These are phyloP conservation scores for Penicillium paradoxum DNA, from an alignment of 495 filamentous ascomycete genomes.

Conservation along the genomic window DNA sequence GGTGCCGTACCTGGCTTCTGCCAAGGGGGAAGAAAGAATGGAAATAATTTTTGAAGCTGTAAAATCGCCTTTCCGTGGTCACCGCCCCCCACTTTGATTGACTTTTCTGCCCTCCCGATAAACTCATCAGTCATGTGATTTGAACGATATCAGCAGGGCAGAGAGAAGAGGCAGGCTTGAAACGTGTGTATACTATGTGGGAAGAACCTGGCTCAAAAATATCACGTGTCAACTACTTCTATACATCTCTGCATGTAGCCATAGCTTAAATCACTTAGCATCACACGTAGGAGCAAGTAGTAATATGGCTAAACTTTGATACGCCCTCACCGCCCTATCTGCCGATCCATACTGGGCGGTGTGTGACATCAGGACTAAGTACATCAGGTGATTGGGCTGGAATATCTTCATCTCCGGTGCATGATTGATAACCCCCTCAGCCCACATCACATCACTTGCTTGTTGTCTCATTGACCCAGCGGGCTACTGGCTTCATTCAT, in stretches of 20 bases:
- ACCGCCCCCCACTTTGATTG: conserved; percentile 21
- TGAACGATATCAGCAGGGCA: not conserved
- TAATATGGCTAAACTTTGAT: not conserved
- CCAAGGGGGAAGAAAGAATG: conserved; percentile 16
- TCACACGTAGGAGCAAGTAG: not conserved
- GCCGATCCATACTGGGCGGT: not conserved
- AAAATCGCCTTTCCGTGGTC: conserved; percentile 3
- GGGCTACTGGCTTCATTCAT: conserved; percentile 1
- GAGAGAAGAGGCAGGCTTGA: not conserved
- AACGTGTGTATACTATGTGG: not conserved
- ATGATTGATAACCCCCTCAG: conserved; percentile 7
- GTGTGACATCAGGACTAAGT: conserved; percentile 2
- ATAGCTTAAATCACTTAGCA: not conserved
- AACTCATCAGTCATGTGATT: conserved; percentile 11
- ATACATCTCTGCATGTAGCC: too few species aligned
- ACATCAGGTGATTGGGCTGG: conserved; percentile 27
- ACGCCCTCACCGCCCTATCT: conserved; percentile 1
- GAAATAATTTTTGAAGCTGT: conserved; percentile 10
- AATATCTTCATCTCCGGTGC: conserved; percentile 25
- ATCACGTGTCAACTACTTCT: not conserved
- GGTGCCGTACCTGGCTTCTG: conserved; percentile 20
- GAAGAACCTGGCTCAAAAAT: not conserved
- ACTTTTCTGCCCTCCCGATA: not conserved
- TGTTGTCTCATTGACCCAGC: conserved; percentile 4
- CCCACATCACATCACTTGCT: conserved; percentile 4